phyloP scores from a whole-genome alignment of 2,329 filamentous ascomycete species.

The Pseudogymnoascus sp. region DNA sequence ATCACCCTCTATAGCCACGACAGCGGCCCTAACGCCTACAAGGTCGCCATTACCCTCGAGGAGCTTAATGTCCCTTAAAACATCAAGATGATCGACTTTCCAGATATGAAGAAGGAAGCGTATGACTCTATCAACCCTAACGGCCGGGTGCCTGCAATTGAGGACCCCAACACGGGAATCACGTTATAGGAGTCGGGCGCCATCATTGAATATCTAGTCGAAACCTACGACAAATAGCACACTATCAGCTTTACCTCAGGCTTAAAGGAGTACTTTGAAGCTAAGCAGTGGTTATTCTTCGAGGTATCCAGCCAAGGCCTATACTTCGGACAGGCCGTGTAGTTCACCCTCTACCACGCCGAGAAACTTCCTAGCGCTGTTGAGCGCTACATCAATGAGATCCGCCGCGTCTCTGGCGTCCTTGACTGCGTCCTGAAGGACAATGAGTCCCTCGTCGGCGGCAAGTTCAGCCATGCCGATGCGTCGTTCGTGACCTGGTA shows the following conservation, averaged over 20 bases:
- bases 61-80: constrained; percentile 36
- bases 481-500: constrained; percentile 17
- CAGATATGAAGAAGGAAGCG: constrained; percentile 33
- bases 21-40: constrained; percentile 22
- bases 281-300: constrained; percentile 33
- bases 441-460: constrained; percentile 33
- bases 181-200: constrained; percentile 39
- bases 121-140: constrained; percentile 31
- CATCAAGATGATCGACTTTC: constrained; percentile 30
- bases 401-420: constrained; percentile 30
- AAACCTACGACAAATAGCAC: constrained; percentile 33
- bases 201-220: constrained; percentile 38
- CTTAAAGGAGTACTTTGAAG: constrained; percentile 13
- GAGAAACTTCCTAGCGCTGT: constrained; percentile 37
- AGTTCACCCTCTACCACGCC: constrained; percentile 26
- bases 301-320: constrained; percentile 31
- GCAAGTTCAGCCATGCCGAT: constrained; percentile 35
- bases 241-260: neutral
- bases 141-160: constrained; percentile 25
- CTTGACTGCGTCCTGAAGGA: constrained; percentile 34
- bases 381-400: constrained; percentile 38
- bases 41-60: constrained; percentile 37
- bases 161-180: constrained; percentile 36
- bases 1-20: constrained; percentile 14
- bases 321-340: constrained; percentile 32